Evolutionary conservation across 768 basidiomycete species (phyloP).

Genomic region (Exidia glandulosa): DNA sequence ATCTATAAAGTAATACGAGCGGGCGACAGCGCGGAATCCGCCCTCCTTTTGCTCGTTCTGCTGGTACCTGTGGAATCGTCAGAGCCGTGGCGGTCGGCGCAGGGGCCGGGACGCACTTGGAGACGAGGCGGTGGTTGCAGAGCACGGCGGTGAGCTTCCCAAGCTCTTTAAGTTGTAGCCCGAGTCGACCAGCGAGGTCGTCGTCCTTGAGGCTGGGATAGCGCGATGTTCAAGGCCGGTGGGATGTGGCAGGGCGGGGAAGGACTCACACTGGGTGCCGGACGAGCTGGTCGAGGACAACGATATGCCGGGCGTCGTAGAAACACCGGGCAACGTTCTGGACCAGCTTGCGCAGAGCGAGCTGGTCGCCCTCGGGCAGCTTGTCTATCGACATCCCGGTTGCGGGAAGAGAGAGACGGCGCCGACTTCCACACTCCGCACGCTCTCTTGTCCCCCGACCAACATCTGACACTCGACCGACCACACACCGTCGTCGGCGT

Average conservation of each 20-base stretch:
- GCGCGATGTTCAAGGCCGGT: conserved; percentile 12
- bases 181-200: conserved; percentile 84
- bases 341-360: conserved; percentile 46
- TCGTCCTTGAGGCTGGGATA: conserved; percentile 74
- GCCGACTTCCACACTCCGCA: too few species aligned
- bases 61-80: conserved; percentile 46
- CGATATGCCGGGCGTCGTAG: conserved; percentile 85
- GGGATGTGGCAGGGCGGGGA: conserved; percentile 9
- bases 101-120: neutral
- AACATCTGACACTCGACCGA: too few species aligned
- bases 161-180: conserved; percentile 79
- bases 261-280: conserved; percentile 88
- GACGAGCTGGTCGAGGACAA: conserved; percentile 89
- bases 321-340: conserved; percentile 90
- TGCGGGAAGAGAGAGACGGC: too few species aligned
- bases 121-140: conserved; percentile 40
- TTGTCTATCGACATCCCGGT: too few species aligned
- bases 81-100: neutral
- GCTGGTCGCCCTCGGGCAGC: too few species aligned
- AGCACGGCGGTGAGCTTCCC: conserved; percentile 81
- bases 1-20: conserved; percentile 94
- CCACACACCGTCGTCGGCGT: too few species aligned
- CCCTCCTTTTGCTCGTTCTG: conserved; percentile 89
- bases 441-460: too few species aligned
- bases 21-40: conserved; percentile 73